Evolutionary conservation across 768 basidiomycete genomes (phyloP), one percentile per base, ranked within the genome.

Genomic region (Pholiota molesta): DNA sequence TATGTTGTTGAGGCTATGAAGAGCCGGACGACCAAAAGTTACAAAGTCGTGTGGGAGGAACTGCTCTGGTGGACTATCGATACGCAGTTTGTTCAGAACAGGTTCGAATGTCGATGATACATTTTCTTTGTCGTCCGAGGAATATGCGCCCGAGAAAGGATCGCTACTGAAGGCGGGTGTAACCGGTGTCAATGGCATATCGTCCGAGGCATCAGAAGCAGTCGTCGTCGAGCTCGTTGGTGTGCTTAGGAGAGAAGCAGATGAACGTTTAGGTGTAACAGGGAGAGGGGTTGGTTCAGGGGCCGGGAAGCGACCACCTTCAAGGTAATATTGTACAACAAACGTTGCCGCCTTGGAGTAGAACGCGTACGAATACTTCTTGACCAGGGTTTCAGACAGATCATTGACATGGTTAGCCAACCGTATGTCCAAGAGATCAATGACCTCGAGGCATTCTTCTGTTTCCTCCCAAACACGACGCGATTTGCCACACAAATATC

Each of bases 331-430:
- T 73, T 98, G 94, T 37, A 95, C 89, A 63, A 95, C 94, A 72
- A 94, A 87, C 23, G 91, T 94, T 23, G 97, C 95, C 0, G 95
- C 94, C 78, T 95, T 96, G 53, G 94, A 95, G 78, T 97, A 99
- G 79, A 96, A 97, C 45, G 90, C 90, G 69, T 94, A 95, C 5
- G 96, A 96, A 78, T 99, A 98, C 80, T 99, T 99, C 81, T 96
- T 95, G 72, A 98, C 88, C 70, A 98, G 81, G n/a, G 92, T 95
- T 75, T 97, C 92, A 13, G 97, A 98, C 33, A 99, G 84, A 66
- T 93, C 91, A 70, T 95, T 92, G 78, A 97, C 90, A 71, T 94
- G 88, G 72, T 90, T 90, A 29, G 91, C 86, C 69, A 99, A 84
- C 66, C 93, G 90, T 60, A 78, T 87, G 77, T 99, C 97, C 72